A percentile compares a stretch with the other conserved stretches of the same genome.
These are phyloP conservation scores for Croton laevigatus DNA, from an alignment of 441 rosid species.

Conservation along the genomic window DNA sequence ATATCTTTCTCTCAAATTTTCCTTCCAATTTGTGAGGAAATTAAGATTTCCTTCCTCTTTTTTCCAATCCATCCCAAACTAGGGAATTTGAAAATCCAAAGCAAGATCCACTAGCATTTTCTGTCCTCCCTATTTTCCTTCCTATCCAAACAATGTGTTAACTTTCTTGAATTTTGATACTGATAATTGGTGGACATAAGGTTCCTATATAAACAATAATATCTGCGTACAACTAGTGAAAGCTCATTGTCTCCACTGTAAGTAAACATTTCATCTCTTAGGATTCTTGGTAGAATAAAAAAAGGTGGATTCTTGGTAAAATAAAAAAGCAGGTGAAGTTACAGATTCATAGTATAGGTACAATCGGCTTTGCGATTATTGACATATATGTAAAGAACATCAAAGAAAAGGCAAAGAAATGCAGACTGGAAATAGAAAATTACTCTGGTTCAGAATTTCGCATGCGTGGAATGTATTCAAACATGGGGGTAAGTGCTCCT, in stretches of 20 bases:
- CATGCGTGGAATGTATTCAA: conserved; percentile 88
- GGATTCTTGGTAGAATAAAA: background rate
- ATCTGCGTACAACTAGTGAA: background rate
- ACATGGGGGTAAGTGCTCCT: conserved; percentile 68
- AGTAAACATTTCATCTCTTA: background rate
- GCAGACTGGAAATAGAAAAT: conserved; percentile 31
- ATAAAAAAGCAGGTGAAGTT: background rate
- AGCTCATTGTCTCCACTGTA: background rate
- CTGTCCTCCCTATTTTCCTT: too few species aligned
- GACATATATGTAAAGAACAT: background rate
- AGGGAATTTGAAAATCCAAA: too few species aligned
- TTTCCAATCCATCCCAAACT: too few species aligned
- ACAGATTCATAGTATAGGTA: background rate
- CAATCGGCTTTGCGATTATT: background rate
- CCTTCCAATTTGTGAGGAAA: too few species aligned
- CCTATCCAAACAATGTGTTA: too few species aligned
- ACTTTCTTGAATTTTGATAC: too few species aligned
- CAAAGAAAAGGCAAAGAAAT: conserved; percentile 2
- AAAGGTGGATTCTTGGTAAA: background rate
- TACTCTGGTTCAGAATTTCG: conserved; percentile 78
- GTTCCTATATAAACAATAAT: too few species aligned
- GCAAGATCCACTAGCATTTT: too few species aligned
- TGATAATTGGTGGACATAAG: too few species aligned
- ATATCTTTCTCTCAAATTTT: too few species aligned
- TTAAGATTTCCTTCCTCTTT: too few species aligned